These are phyloP conservation scores for Botrytis sinoallii DNA, from an alignment of 2,329 filamentous ascomycete species.

Conservation along the genomic window DNA sequence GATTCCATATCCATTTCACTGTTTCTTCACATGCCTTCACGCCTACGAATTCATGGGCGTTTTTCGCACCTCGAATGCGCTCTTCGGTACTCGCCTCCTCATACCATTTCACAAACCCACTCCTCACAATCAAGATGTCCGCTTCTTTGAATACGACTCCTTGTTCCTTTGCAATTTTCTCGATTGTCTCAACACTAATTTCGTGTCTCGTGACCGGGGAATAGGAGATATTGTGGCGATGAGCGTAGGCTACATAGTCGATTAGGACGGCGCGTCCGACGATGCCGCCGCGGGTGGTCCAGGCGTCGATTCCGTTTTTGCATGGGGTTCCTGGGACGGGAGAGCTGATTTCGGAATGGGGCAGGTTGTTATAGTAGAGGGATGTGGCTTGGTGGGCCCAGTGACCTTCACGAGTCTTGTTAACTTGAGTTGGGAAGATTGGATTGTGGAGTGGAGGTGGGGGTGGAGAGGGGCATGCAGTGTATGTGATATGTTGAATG, in stretches of 20 bases:
- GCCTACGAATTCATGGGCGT: slow-evolving; percentile 25
- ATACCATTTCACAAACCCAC: slow-evolving; percentile 43
- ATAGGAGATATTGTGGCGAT: slow-evolving; percentile 39
- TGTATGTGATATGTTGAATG: neutral
- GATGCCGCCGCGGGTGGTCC: slow-evolving; percentile 31
- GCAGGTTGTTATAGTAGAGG: slow-evolving; percentile 37
- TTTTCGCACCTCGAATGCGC: slow-evolving; percentile 13
- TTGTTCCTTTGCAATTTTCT: slow-evolving; percentile 45
- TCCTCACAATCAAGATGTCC: slow-evolving; percentile 50
- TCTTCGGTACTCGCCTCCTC: slow-evolving; percentile 32
- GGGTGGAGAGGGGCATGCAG: neutral
- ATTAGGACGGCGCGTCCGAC: slow-evolving; percentile 48
- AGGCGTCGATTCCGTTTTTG: slow-evolving; percentile 30
- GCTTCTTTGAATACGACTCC: slow-evolving; percentile 46
- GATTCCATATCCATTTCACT: slow-evolving; percentile 35
- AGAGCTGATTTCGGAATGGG: slow-evolving; percentile 28
- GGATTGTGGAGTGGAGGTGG: neutral
- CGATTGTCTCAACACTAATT: slow-evolving; percentile 42
- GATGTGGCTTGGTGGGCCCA: slow-evolving; percentile 33
- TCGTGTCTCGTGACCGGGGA: slow-evolving; percentile 38
- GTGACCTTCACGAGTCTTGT: slow-evolving; percentile 26
- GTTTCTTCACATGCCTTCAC: slow-evolving; percentile 26
- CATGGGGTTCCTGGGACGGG: slow-evolving; percentile 38
- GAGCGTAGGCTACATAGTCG: slow-evolving; percentile 46
- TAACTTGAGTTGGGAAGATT: neutral